phyloP scores from a whole-genome alignment of 2,329 filamentous ascomycete genomes.

The Tolypocladium paradoxum region DNA sequence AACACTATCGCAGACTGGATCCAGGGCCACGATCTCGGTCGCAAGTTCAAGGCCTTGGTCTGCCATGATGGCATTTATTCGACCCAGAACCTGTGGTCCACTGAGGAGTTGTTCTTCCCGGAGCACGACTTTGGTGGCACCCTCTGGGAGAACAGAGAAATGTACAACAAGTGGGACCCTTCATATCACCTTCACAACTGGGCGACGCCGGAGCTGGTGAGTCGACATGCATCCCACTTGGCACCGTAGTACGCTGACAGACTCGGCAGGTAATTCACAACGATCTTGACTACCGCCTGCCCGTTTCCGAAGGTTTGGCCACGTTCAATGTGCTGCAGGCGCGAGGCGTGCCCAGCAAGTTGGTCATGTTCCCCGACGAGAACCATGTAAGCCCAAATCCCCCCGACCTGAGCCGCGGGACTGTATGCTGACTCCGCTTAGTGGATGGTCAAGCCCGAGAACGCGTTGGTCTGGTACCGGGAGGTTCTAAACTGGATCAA shows the following conservation, averaged over 20 bases:
- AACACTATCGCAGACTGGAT: conserved; percentile 58
- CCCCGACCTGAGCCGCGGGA: neutral
- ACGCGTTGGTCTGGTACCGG: conserved; percentile 80
- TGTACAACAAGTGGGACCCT: conserved; percentile 62
- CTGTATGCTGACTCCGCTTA: conserved; percentile 14
- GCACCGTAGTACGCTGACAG: neutral
- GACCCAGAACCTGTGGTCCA: conserved; percentile 52
- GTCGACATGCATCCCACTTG: conserved; percentile 5
- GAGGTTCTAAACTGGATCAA: conserved; percentile 74
- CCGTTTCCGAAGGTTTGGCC: conserved; percentile 72
- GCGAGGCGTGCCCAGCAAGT: conserved; percentile 61
- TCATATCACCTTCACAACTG: conserved; percentile 55
- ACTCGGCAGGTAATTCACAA: conserved; percentile 58
- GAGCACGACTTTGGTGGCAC: conserved; percentile 56
- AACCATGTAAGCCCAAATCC: conserved; percentile 33
- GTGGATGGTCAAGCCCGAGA: conserved; percentile 88
- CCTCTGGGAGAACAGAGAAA: conserved; percentile 49
- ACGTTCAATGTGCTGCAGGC: conserved; percentile 81
- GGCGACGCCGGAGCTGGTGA: conserved; percentile 74
- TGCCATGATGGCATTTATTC: conserved; percentile 83
- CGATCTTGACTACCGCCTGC: conserved; percentile 79
- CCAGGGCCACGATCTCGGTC: conserved; percentile 72
- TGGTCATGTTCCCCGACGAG: conserved; percentile 73
- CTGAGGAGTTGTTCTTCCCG: conserved; percentile 61
- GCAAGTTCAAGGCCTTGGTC: conserved; percentile 78